Percentiles rank a stretch among this genome's conserved stretches.
These are phyloP conservation scores for Fusarium irregulare DNA, from an alignment of 2,329 filamentous ascomycete genomes.

Conservation along the genomic window DNA sequence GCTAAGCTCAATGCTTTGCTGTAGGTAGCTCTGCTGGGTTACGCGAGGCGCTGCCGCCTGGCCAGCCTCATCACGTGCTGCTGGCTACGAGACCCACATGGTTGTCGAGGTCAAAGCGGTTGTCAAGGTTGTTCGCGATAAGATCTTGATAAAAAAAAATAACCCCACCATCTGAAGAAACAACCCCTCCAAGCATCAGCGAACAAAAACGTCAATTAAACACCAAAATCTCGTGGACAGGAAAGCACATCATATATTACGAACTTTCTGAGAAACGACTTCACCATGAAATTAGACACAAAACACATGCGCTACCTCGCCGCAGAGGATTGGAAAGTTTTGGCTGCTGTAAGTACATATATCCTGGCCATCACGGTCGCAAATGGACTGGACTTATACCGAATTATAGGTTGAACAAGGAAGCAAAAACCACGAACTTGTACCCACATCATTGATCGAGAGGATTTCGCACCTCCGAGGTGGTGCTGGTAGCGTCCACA, in stretches of 20 bases:
- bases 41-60: conserved; percentile 61
- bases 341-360: conserved; percentile 78
- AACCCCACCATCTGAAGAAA: conserved; percentile 46
- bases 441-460: conserved; percentile 89
- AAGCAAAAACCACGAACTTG: conserved; percentile 96
- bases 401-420: conserved; percentile 83
- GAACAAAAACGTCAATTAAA: conserved; percentile 1
- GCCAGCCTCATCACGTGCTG: conserved; percentile 51
- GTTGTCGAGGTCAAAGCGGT: neutral
- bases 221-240: neutral
- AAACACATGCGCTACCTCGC: conserved; percentile 93
- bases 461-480: conserved; percentile 85
- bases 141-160: conserved; percentile 48
- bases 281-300: conserved; percentile 91
- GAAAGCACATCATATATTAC: neutral
- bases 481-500: conserved; percentile 82
- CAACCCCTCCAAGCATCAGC: conserved; percentile 39
- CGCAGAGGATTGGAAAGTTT: conserved; percentile 92
- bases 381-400: conserved; percentile 47
- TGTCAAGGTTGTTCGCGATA: conserved; percentile 41
- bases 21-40: conserved; percentile 54
- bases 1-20: conserved; percentile 52
- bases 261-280: neutral
- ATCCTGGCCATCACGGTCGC: conserved; percentile 47
- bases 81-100: conserved; percentile 1